These are phyloP conservation scores for Alternaria arborescens DNA, from an alignment of 2,329 filamentous ascomycete species.

Conservation along the genomic window DNA sequence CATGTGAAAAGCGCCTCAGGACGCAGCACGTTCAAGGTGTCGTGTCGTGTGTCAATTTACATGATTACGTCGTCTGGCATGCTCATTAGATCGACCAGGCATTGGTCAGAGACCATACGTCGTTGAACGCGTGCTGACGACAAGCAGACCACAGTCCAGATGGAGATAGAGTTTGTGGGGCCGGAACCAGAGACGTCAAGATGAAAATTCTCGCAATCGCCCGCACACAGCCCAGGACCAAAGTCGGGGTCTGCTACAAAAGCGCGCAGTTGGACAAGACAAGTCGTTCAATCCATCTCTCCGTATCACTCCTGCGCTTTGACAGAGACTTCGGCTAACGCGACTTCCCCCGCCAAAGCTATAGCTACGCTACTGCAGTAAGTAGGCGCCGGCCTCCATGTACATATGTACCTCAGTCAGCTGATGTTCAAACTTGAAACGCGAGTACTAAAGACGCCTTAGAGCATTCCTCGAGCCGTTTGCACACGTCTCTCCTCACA, in stretches of 20 bases:
- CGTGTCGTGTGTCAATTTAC: conserved; percentile 13
- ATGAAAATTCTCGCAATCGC: neutral
- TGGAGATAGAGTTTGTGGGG: conserved; percentile 7
- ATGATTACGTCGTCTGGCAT: conserved; percentile 4
- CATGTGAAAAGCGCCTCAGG: conserved; percentile 19
- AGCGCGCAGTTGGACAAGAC: neutral
- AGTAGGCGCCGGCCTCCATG: conserved; percentile 1
- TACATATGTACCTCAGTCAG: conserved; percentile 6
- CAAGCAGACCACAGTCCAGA: conserved; percentile 21
- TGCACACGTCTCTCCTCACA: conserved; percentile 2
- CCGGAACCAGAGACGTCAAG: conserved; percentile 18
- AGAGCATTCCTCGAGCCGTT: conserved; percentile 1
- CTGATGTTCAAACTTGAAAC: conserved; percentile 4
- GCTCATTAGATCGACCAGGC: neutral
- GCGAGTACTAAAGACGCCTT: neutral
- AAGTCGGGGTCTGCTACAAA: neutral
- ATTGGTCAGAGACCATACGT: conserved; percentile 5
- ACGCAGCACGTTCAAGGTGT: conserved; percentile 27
- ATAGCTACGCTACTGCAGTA: conserved; percentile 3
- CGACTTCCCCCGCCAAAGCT: conserved; percentile 6
- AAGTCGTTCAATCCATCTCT: neutral
- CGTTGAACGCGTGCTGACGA: conserved; percentile 19
- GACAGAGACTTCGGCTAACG: conserved; percentile 8
- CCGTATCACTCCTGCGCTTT: neutral
- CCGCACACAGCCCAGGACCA: conserved; percentile 3